Conservation (phyloP, 2,329 filamentous ascomycete species). For the Trichoderma atroviride region DNA sequence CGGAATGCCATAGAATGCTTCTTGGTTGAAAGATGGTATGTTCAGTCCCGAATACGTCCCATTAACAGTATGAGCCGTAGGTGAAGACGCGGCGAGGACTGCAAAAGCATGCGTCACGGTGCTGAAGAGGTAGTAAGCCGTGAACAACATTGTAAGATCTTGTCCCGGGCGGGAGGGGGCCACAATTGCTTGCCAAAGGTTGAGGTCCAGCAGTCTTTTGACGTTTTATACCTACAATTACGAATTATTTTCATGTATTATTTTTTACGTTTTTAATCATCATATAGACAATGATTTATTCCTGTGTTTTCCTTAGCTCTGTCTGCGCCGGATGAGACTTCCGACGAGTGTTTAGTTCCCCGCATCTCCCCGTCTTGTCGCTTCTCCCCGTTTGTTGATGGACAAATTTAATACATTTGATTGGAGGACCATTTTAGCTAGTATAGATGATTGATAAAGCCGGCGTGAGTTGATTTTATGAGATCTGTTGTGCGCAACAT, state of each 20-base stretch:
- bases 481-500: neutral
- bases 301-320: neutral
- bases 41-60: neutral
- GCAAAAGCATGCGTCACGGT: neutral
- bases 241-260: neutral
- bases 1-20: conserved; percentile 12
- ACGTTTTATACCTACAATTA: neutral
- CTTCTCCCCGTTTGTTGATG: neutral
- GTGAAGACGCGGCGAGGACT: neutral
- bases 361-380: conserved; percentile 9
- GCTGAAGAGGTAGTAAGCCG: neutral
- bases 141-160: neutral
- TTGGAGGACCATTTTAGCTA: neutral
- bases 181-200: neutral
- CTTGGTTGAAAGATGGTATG: conserved; percentile 6
- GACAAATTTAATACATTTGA: neutral
- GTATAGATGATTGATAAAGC: neutral
- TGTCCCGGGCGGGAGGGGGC: neutral
- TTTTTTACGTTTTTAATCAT: neutral
- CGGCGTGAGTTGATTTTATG: neutral
- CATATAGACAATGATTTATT: neutral
- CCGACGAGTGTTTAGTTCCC: conserved; percentile 8
- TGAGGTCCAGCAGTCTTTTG: neutral
- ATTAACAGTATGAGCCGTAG: neutral
- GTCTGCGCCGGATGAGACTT: neutral